Conservation (phyloP, 306 rosid genomes). For the Cucumis melo region DNA sequence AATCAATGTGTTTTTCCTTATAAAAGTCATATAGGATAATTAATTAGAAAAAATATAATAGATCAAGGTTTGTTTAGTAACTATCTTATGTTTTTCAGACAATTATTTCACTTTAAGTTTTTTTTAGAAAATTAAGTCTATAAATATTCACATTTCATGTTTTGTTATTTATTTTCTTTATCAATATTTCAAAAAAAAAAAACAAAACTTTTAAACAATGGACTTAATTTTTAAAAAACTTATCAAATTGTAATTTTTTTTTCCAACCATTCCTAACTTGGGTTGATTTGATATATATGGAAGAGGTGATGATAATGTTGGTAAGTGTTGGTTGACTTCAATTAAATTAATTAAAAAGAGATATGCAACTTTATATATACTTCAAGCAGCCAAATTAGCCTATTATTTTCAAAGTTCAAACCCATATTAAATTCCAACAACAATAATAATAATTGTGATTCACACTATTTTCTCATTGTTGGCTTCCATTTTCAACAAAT, state of each 20-base stretch:
- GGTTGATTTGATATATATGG: not conserved
- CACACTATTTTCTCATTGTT: not conserved
- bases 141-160: no score
- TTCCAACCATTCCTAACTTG: not conserved
- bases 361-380: not conserved
- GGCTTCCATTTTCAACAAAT: not conserved
- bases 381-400: not conserved
- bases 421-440: not conserved
- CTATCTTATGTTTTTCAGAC: no score
- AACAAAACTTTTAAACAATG: no score
- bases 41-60: not conserved
- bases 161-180: no score
- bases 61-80: no score
- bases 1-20: not conserved
- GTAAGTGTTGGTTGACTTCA: not conserved
- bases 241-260: not conserved
- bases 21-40: not conserved
- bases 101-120: no score
- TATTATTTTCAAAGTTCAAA: not conserved
- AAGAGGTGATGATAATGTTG: not conserved
- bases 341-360: not conserved
- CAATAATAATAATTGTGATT: no score
- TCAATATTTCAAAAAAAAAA: no score
- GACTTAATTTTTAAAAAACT: no score
- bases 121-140: no score